Base-by-base conservation (phyloP, 495 filamentous ascomycete species). In the Lophiotrema nucula region DNA sequence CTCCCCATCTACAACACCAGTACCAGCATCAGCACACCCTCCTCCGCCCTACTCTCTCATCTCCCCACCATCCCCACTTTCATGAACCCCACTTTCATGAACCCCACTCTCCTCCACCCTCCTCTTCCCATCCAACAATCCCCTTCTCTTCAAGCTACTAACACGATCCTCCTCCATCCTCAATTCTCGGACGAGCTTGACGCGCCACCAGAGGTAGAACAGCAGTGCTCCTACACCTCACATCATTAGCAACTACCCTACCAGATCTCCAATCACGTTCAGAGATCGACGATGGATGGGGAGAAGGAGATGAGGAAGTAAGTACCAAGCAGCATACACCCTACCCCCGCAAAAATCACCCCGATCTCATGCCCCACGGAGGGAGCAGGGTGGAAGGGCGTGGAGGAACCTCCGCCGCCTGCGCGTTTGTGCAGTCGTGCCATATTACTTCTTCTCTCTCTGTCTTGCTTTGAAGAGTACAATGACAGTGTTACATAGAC, bases 101-200 rank as follows among this genome's bases (percentile, higher is more conserved):
- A 63, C 31, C 58, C 31, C 26, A 41, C 22, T 47, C 23, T 25
- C 49, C 33, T 68, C 38, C 44, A 60, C 22, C 16, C 23, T 46
- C 24, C 16, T 31, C 47, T 58, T 24, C 22, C 53, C 31, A 43
- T 47, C 62, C 4, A 48, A 55, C 42, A 65, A 64, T n/a, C 47
- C 54, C 19, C 22, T 66, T 25, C 58, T 54, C 27, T 50, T 64
- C 18, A 60, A 56, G 2, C 46, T 47, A 6, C 45, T 60, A 10
- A 66, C 55, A 22, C 55, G 62, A 18, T 35, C 43, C 16, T 56
- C 58, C 21, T 50, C 53, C 16, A 35, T 45, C n/a, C 42, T 56
- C 25, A 69, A 60, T 56, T 52, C 53, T 15, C 16, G 18, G 23
- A 25, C 50, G 21, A 55, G 33, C 43, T 54, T 52, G 10, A 37